These are phyloP conservation scores for Priceomyces carsonii DNA, from an alignment of 805 yeast species.

Conservation along the genomic window DNA sequence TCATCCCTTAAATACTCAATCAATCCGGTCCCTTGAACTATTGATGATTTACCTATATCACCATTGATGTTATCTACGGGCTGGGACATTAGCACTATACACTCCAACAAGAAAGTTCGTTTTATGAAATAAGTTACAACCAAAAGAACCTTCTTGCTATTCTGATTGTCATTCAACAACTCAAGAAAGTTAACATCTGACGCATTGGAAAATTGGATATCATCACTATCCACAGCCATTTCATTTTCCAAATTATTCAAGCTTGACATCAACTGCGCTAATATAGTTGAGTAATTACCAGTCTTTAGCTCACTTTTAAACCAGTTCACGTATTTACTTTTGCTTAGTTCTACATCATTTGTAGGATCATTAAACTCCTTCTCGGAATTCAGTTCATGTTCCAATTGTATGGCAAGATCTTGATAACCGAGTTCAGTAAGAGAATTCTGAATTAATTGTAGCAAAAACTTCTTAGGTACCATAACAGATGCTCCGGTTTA, in stretches of 20 bases:
- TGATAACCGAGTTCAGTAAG: slow-evolving; percentile 32
- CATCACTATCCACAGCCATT: slow-evolving; percentile 9
- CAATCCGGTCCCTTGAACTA: slow-evolving; percentile 6
- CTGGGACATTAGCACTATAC: slow-evolving; percentile 10
- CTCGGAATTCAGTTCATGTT: slow-evolving; percentile 8
- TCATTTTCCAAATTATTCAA: slow-evolving; percentile 6
- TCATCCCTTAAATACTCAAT: slow-evolving; percentile 25
- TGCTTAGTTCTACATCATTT: slow-evolving; percentile 4
- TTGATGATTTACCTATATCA: slow-evolving; percentile 5
- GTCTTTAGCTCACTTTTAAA: slow-evolving; percentile 13
- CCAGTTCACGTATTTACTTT: slow-evolving; percentile 15
- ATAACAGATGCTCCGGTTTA: too few species aligned
- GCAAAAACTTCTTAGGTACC: slow-evolving; percentile 25
- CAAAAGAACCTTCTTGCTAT: slow-evolving; percentile 4
- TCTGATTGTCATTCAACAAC: slow-evolving; percentile 4
- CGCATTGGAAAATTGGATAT: background rate
- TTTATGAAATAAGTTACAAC: slow-evolving; percentile 25
- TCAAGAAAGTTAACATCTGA: slow-evolving; percentile 5
- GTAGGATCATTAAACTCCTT: slow-evolving; percentile 4
- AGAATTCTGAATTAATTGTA: slow-evolving; percentile 30
- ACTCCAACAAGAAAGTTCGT: slow-evolving; percentile 23
- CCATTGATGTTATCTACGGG: slow-evolving; percentile 5
- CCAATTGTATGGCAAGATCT: slow-evolving; percentile 22
- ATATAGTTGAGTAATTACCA: slow-evolving; percentile 15
- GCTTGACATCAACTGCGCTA: slow-evolving; percentile 13